Evolutionary conservation across 106 monocot species (phyloP).

Genomic region (Dioscorea zingiberensis): DNA sequence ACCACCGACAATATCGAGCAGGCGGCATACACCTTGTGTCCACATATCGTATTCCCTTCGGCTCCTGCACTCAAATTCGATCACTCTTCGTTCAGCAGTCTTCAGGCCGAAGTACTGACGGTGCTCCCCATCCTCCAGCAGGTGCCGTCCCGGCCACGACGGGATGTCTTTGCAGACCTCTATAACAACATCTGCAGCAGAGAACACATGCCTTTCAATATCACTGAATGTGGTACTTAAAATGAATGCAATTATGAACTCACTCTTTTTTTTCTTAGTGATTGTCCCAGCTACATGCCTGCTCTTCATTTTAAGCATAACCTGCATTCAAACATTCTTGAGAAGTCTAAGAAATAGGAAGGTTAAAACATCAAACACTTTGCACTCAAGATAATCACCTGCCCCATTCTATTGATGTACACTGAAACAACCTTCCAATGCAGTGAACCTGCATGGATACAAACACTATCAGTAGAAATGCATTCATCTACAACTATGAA

Average conservation of each 20-base stretch:
- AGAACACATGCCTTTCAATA: too few relatives aligned
- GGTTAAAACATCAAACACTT: neutral
- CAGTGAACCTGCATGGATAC: conserved; percentile 46
- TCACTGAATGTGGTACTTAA: neutral
- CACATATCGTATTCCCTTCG: conserved; percentile 81
- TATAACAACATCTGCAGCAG: conserved; percentile 45
- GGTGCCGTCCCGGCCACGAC: conserved; percentile 84
- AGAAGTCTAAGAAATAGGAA: too few relatives aligned
- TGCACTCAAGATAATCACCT: conserved; percentile 26
- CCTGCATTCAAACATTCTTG: conserved; percentile 25
- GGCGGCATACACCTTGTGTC: conserved; percentile 69
- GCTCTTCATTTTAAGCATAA: conserved; percentile 94
- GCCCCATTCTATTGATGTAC: conserved; percentile 67
- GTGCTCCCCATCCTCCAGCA: conserved; percentile 72
- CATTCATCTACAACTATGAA: too few relatives aligned
- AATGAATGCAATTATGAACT: neutral
- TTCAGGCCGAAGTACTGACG: conserved; percentile 81
- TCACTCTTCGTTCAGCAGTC: conserved; percentile 70
- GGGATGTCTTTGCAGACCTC: conserved; percentile 66
- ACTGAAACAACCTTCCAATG: conserved; percentile 89
- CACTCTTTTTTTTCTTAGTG: conserved; percentile 98
- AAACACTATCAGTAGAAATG: neutral
- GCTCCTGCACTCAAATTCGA: conserved; percentile 86
- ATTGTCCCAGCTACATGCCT: conserved; percentile 87
- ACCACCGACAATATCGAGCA: conserved; percentile 41